phyloP scores from a whole-genome alignment of 2,329 filamentous ascomycete genomes.

The Colletotrichum agaves region DNA sequence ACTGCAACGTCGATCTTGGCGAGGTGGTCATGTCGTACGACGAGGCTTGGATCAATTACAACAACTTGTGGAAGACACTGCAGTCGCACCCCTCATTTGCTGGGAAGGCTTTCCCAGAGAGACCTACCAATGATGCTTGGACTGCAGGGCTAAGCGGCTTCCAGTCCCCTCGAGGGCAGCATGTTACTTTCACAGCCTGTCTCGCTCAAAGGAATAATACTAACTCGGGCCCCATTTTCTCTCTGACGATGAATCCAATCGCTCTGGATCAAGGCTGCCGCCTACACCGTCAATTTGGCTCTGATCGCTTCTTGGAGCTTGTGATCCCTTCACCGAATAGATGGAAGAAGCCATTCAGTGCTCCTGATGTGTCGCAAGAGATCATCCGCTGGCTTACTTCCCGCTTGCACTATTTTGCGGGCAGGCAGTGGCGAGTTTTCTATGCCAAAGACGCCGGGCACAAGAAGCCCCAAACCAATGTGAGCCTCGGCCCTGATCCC shows the following conservation, averaged over 20 bases:
- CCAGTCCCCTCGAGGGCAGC: conserved; percentile 45
- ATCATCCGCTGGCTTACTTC: conserved; percentile 53
- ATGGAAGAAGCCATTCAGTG: conserved; percentile 45
- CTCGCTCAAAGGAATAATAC: conserved; percentile 30
- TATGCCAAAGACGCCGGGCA: conserved; percentile 48
- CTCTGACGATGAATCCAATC: conserved; percentile 59
- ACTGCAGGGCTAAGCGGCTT: conserved; percentile 52
- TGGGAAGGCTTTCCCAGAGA: conserved; percentile 60
- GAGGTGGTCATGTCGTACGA: conserved; percentile 50
- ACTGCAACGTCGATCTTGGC: conserved; percentile 55
- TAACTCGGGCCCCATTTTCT: conserved; percentile 53
- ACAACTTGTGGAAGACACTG: conserved; percentile 55
- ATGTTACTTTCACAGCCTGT: conserved; percentile 54
- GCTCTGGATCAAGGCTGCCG: conserved; percentile 62
- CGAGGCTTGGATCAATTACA: conserved; percentile 56
- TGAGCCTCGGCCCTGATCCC: conserved; percentile 41
- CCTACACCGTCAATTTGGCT: conserved; percentile 64
- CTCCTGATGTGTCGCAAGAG: neutral
- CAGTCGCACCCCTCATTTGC: conserved; percentile 51
- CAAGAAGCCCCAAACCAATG: conserved; percentile 47
- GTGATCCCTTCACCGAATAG: conserved; percentile 57
- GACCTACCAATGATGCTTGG: conserved; percentile 58
- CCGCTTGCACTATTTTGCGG: conserved; percentile 54
- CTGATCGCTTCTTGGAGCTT: conserved; percentile 68
- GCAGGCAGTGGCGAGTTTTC: conserved; percentile 60